phyloP scores from a whole-genome alignment of 306 rosid species.

The Cicer bijugum region DNA sequence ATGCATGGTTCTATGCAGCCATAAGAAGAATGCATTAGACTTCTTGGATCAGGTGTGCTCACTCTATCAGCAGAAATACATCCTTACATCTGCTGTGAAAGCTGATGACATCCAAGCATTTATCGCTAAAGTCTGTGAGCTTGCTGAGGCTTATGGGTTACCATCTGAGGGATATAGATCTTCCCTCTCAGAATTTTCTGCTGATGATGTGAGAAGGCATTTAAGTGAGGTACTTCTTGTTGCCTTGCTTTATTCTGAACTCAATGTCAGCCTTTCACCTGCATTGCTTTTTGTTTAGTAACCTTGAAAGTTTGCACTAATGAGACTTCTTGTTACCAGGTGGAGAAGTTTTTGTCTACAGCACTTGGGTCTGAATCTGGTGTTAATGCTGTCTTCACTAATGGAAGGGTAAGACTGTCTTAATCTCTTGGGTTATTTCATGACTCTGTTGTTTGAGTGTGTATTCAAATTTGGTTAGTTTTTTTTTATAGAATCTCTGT shows the following conservation, averaged over 20 bases:
- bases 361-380: conserved; percentile 71
- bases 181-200: conserved; percentile 60
- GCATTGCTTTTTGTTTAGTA: conserved; percentile 12
- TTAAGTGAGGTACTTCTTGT: conserved; percentile 66
- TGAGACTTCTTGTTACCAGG: conserved; percentile 56
- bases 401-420: conserved; percentile 87
- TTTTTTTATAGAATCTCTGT: conserved; percentile 26
- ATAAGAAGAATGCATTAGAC: conserved; percentile 66
- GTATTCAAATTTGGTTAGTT: conserved; percentile 3
- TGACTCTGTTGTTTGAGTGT: not conserved
- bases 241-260: conserved; percentile 28
- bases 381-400: conserved; percentile 82
- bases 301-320: conserved; percentile 29
- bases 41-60: conserved; percentile 79
- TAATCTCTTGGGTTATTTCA: conserved; percentile 33
- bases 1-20: conserved; percentile 66
- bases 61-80: conserved; percentile 66
- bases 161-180: conserved; percentile 67
- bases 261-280: conserved; percentile 38
- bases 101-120: conserved; percentile 59
- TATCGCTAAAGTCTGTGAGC: conserved; percentile 67
- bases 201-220: conserved; percentile 60
- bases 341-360: conserved; percentile 58
- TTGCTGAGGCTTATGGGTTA: conserved; percentile 80
- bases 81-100: conserved; percentile 52